Base-by-base conservation (phyloP, 1,284 basidiomycete genomes). In the Acaromyces ingoldii region DNA sequence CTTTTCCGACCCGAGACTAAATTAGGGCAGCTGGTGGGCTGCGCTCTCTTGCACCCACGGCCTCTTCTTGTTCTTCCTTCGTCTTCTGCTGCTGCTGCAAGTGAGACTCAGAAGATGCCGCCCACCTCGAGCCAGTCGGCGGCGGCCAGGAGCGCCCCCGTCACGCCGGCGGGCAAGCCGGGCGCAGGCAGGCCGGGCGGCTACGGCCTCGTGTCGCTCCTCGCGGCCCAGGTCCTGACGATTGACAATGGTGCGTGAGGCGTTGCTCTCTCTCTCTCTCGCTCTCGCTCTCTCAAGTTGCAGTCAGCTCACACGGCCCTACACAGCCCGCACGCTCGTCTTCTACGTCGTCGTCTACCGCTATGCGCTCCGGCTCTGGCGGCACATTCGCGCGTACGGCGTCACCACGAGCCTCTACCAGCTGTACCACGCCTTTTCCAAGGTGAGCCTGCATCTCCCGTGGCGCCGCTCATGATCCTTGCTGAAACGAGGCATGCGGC, bases 381-480 rank as follows among this genome's bases (percentile, higher is more conserved):
- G 68, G 9, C 68, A 69, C 39, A 56, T 71, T 29, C 54, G 57
- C n/a, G 52, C 65, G 24, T 71, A 67, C 42, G 68, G 68, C 31
- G 39, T 71, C 19, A 60, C 60, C 4, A 53, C 62, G 15, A 53
- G 48, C 19, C 45, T 71, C 43, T 60, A 62, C 49, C 66, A 67
- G 49, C 43, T 69, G 31, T 71, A 71, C 51, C 53, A 53, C 6
- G 19, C 46, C 26, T 24, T 71, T 30, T 66, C 63, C n/a, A n/a
- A n/a, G n/a, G n/a, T n/a, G n/a, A n/a, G n/a, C n/a, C 1, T 42
- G 55, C 0, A 34, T 17, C 29, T 6, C 41, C 22, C 3, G 5
- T 44, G 6, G 24, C 29, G 38, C 17, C 25, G 36, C 28, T 28
- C n/a, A 21, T 7, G 15, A 15, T n/a, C 22, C 38, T 31, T 7